Evolutionary conservation across 352 stramenopile species (phyloP).

Genomic region (Peronospora farinosa): DNA sequence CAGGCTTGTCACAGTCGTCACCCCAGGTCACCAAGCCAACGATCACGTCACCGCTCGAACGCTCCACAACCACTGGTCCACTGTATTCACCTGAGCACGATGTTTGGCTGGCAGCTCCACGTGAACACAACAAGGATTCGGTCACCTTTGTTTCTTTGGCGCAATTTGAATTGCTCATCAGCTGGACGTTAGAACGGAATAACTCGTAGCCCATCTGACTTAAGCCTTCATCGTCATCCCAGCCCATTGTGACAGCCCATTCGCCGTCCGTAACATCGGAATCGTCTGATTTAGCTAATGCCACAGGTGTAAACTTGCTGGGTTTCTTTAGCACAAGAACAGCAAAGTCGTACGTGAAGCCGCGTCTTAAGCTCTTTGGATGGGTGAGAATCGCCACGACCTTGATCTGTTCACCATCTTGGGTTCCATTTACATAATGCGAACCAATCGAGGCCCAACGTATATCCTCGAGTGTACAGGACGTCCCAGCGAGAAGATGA

Average conservation of each 20-base stretch:
- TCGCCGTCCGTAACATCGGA: constrained; percentile 23
- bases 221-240: constrained; percentile 21
- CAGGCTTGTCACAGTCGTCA: constrained; percentile 30
- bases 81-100: constrained; percentile 53
- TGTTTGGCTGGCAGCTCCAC: constrained; percentile 12
- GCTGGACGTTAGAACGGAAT: constrained; percentile 26
- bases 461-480: constrained; percentile 1
- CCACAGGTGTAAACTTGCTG: constrained; percentile 25
- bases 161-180: constrained; percentile 36
- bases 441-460: constrained; percentile 12
- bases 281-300: constrained; percentile 17
- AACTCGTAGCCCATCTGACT: constrained; percentile 19
- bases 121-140: constrained; percentile 39
- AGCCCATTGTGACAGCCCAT: constrained; percentile 23
- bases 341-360: constrained; percentile 30
- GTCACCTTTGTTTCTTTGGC: constrained; percentile 22
- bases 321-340: constrained; percentile 35
- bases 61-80: constrained; percentile 34
- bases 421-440: constrained; percentile 15
- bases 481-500: constrained; percentile 8
- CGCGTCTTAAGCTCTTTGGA: not conserved
- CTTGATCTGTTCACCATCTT: constrained; percentile 22
- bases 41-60: constrained; percentile 21
- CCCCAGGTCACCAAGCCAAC: constrained; percentile 46
- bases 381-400: constrained; percentile 12